Conservation (phyloP, 2,329 filamentous ascomycete species). For the Paecilomyces sp. region DNA sequence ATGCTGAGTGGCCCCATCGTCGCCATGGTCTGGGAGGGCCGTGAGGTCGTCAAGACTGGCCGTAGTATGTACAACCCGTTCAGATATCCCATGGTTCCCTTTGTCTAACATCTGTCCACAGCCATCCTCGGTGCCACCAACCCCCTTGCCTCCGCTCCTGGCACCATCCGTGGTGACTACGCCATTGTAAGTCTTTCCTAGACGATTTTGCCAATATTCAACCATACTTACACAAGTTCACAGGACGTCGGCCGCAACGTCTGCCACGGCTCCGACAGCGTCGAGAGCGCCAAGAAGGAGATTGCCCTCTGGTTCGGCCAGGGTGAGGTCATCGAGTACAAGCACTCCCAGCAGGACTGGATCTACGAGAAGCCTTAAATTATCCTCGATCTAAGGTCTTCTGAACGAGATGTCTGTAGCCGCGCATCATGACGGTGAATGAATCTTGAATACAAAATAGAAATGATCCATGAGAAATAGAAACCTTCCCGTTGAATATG, state of each 20-base stretch:
- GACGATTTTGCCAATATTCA: neutral
- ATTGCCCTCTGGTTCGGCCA: conserved; percentile 97
- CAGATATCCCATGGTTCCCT: neutral
- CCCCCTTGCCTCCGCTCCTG: conserved; percentile 86
- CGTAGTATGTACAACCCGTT: conserved; percentile 55
- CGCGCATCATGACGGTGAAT: neutral
- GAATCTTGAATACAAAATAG: neutral
- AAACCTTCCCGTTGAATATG: neutral
- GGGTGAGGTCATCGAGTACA: conserved; percentile 78
- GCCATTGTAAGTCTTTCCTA: conserved; percentile 54
- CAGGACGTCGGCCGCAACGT: conserved; percentile 90
- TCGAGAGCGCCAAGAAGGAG: conserved; percentile 99
- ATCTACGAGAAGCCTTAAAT: conserved; percentile 80
- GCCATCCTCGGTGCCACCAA: conserved; percentile 97
- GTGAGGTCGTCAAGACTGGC: conserved; percentile 98
- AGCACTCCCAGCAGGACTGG: conserved; percentile 81
- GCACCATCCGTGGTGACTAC: conserved; percentile 95
- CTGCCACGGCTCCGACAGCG: conserved; percentile 98
- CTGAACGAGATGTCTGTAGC: neutral
- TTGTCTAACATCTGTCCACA: conserved; percentile 25
- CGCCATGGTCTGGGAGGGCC: conserved; percentile 99
- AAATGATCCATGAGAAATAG: neutral
- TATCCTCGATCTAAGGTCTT: conserved; percentile 10
- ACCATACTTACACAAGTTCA: neutral
- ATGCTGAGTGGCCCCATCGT: conserved; percentile 95